phyloP scores from a whole-genome alignment of 2,329 filamentous ascomycete species.

The Penicillium sp. region DNA sequence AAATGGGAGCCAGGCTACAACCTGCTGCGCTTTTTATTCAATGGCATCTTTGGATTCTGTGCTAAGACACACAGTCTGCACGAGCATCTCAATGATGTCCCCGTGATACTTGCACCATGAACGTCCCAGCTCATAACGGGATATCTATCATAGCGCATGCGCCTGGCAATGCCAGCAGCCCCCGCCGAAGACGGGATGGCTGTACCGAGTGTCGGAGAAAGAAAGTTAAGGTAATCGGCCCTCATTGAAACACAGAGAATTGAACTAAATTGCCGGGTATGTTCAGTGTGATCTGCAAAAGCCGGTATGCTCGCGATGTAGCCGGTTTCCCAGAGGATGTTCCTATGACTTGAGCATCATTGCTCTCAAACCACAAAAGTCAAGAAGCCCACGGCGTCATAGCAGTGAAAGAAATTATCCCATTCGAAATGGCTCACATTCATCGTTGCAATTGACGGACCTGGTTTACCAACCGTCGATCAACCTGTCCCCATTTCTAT shows the following conservation, averaged over 20 bases:
- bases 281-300: slow-evolving; percentile 31
- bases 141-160: not conserved
- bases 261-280: not conserved
- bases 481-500: slow-evolving; percentile 23
- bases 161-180: not conserved
- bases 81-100: not conserved
- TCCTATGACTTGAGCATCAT: slow-evolving; percentile 31
- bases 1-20: slow-evolving; percentile 1
- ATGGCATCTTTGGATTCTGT: not conserved
- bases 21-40: not conserved
- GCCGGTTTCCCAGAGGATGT: slow-evolving; percentile 29
- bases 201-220: slow-evolving; percentile 36
- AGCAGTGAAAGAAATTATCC: not conserved
- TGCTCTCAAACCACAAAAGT: slow-evolving; percentile 4
- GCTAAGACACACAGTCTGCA: not conserved
- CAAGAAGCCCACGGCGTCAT: not conserved
- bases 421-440: not conserved
- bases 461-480: slow-evolving; percentile 19
- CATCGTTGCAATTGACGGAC: not conserved
- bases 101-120: not conserved
- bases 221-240: slow-evolving; percentile 31
- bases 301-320: slow-evolving; percentile 32
- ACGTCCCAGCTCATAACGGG: not conserved
- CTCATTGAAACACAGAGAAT: not conserved
- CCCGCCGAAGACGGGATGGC: slow-evolving; percentile 31